phyloP scores from a whole-genome alignment of 2,329 filamentous ascomycete species.

The Polytolypa hystricis region DNA sequence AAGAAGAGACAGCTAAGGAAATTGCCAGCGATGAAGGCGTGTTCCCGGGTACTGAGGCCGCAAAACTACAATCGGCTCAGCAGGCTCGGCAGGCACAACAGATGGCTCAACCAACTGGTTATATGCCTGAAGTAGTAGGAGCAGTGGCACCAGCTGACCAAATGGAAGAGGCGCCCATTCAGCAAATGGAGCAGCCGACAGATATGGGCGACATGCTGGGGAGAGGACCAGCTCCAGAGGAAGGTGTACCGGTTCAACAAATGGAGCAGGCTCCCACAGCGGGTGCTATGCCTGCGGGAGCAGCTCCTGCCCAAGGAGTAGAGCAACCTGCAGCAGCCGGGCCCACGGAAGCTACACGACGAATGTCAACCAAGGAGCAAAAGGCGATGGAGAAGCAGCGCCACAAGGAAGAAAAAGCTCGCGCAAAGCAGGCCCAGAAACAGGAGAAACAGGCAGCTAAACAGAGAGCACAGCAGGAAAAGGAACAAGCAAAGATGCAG shows the following conservation, averaged over 20 bases:
- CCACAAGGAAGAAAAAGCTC: slow-evolving; percentile 7
- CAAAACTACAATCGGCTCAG: no score
- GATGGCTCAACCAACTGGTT: not conserved
- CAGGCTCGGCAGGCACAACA: no score
- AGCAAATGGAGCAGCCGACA: not conserved
- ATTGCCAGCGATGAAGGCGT: no score
- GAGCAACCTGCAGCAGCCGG: no score
- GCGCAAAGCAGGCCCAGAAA: slow-evolving; percentile 2
- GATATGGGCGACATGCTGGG: no score
- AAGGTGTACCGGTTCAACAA: no score
- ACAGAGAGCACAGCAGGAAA: slow-evolving; percentile 1
- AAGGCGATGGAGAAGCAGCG: slow-evolving; percentile 7
- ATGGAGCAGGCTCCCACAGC: no score
- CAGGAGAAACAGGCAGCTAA: slow-evolving; percentile 4
- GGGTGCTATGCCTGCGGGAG: no score
- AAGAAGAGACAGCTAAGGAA: no score
- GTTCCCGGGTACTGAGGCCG: no score
- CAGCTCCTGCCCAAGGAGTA: no score
- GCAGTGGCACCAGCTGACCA: not conserved
- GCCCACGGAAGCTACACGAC: not conserved
- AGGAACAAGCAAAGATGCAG: not conserved
- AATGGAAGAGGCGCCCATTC: not conserved
- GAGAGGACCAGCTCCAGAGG: not conserved
- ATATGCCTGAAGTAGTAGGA: not conserved
- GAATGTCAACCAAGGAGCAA: slow-evolving; percentile 8